These are phyloP conservation scores for Globisporangium iwayamae DNA, from an alignment of 352 stramenopile genomes.

Conservation along the genomic window DNA sequence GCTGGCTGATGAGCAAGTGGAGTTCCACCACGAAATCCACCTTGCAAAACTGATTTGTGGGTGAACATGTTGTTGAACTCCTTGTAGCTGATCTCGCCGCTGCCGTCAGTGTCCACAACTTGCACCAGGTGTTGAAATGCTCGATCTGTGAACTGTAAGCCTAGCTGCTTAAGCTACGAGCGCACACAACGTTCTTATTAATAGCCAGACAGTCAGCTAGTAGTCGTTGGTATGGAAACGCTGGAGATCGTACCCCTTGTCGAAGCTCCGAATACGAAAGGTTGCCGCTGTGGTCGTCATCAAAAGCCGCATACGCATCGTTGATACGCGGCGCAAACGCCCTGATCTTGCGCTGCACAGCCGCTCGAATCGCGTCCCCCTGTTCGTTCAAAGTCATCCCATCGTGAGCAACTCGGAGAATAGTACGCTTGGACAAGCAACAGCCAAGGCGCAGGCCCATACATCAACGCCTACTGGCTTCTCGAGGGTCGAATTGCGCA, in stretches of 20 bases:
- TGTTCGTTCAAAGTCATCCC: slow-evolving; percentile 4
- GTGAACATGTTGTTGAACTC: slow-evolving; percentile 49
- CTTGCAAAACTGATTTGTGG: neutral
- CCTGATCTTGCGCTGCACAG: slow-evolving; percentile 37
- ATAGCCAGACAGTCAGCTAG: neutral
- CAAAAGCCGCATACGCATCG: slow-evolving; percentile 50
- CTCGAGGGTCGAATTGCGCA: slow-evolving; percentile 23
- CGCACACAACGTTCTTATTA: neutral
- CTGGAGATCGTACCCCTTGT: slow-evolving; percentile 28
- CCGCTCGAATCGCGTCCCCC: slow-evolving; percentile 31
- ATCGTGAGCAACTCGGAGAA: slow-evolving; percentile 1
- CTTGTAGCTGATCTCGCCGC: slow-evolving; percentile 55
- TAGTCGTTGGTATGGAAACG: neutral
- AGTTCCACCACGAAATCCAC: neutral
- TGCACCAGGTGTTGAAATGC: slow-evolving; percentile 43
- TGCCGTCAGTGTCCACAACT: slow-evolving; percentile 38
- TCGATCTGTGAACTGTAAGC: slow-evolving; percentile 41
- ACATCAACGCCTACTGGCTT: slow-evolving; percentile 9
- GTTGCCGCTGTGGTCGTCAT: slow-evolving; percentile 49
- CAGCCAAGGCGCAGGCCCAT: too few species aligned
- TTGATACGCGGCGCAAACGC: slow-evolving; percentile 39
- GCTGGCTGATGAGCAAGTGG: neutral
- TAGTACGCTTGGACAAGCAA: neutral
- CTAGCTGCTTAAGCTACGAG: slow-evolving; percentile 41
- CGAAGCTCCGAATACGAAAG: slow-evolving; percentile 50